Conservation (phyloP, 2,329 filamentous ascomycete genomes). For the Chrysosporium keratinophilum region DNA sequence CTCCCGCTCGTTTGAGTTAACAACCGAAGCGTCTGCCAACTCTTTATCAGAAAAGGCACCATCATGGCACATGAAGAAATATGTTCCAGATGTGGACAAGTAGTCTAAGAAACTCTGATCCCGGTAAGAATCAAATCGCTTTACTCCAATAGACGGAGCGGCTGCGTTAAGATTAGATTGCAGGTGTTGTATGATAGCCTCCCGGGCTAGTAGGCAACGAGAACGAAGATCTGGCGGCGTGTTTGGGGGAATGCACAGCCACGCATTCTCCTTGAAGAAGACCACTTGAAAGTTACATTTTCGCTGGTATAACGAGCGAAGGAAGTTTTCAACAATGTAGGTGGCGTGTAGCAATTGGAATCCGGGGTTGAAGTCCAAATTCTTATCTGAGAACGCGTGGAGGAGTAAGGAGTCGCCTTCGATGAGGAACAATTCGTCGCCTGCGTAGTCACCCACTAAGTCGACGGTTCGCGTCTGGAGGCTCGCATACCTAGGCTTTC, state of each 20-base stretch:
- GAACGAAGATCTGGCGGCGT: constrained; percentile 25
- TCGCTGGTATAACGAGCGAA: constrained; percentile 49
- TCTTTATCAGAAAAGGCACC: constrained; percentile 30
- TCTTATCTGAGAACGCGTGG: constrained; percentile 50
- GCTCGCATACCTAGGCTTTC: constrained; percentile 31
- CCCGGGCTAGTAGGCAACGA: constrained; percentile 54
- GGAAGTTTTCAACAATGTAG: constrained; percentile 57
- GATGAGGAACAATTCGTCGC: constrained; percentile 60
- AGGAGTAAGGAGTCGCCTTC: constrained; percentile 63
- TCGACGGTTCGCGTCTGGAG: constrained; percentile 45
- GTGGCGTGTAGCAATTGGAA: constrained; percentile 63
- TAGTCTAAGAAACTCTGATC: constrained; percentile 47
- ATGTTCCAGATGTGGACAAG: constrained; percentile 44
- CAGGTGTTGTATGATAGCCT: constrained; percentile 56
- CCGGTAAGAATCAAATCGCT: constrained; percentile 40
- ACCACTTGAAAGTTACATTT: constrained; percentile 62
- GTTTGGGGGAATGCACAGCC: constrained; percentile 46
- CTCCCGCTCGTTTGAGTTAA: constrained; percentile 9
- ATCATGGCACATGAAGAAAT: constrained; percentile 61
- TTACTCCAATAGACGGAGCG: constrained; percentile 36
- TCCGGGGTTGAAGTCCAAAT: constrained; percentile 53
- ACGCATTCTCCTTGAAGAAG: constrained; percentile 50
- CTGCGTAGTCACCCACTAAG: constrained; percentile 65
- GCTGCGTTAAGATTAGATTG: constrained; percentile 32
- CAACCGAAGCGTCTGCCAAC: no score